Conservation (phyloP, 768 basidiomycete species). For the Jaapia argillacea region DNA sequence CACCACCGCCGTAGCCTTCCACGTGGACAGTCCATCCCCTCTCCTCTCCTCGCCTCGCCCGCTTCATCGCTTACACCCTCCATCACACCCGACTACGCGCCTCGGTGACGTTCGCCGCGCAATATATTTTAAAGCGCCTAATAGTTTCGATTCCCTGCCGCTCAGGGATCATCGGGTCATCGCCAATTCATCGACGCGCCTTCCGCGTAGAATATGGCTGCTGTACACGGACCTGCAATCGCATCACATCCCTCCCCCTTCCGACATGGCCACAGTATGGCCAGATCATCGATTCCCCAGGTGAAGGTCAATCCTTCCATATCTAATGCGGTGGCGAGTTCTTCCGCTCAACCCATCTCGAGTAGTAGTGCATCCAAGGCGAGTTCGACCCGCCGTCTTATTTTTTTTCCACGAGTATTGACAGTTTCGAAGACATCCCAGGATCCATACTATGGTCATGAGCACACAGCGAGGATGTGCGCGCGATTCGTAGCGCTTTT, state of each 20-base stretch:
- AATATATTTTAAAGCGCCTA: slow-evolving; percentile 72
- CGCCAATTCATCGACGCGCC: slow-evolving; percentile 86
- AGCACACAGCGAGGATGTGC: slow-evolving; percentile 55
- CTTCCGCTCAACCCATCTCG: too few species aligned
- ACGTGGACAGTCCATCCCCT: slow-evolving; percentile 32
- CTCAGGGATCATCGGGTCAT: slow-evolving; percentile 84
- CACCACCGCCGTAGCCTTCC: slow-evolving; percentile 37
- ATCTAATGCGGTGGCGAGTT: too few species aligned
- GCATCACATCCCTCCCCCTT: background rate
- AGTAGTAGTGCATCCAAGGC: too few species aligned
- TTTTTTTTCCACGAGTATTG: too few species aligned
- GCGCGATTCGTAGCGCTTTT: slow-evolving; percentile 77
- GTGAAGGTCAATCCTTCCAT: background rate
- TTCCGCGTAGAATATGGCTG: background rate
- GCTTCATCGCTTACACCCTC: slow-evolving; percentile 81
- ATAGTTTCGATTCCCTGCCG: slow-evolving; percentile 90
- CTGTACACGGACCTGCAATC: background rate
- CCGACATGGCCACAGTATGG: background rate
- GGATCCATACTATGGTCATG: slow-evolving; percentile 75
- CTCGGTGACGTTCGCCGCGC: slow-evolving; percentile 47
- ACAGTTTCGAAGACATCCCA: too few species aligned
- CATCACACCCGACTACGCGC: slow-evolving; percentile 62
- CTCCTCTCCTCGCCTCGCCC: slow-evolving; percentile 50
- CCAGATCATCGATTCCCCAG: background rate
- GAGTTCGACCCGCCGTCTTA: too few species aligned